Base-by-base conservation (phyloP, 164 flowering plant genomes). In the Aristolochia californica region DNA sequence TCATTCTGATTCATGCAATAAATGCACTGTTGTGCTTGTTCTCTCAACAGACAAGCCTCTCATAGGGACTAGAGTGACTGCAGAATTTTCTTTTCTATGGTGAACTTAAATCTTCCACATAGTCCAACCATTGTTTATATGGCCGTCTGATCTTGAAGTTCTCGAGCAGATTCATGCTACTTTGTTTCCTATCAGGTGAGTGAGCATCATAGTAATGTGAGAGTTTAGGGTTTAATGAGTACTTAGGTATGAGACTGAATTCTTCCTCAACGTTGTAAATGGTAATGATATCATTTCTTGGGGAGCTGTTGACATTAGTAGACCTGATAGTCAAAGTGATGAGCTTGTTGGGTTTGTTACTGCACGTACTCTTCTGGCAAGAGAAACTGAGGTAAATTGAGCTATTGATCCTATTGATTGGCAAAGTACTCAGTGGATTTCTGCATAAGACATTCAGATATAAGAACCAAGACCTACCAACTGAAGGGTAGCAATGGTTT, bases 301-400 rank as follows among this genome's bases (percentile, higher is more conserved):
- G 99, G 97, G 80, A 43, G 99, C 93, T 65, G 93, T 93, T 72
- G 99, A 93, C 69, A 73, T 75, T 34, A 83, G 81, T 64, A 78
- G 84, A 47, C 77, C 87, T n/a, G 68, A 75, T 66, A 77, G 68
- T 50, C 74, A 69, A 61, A 63, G 73, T 72, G 90, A 85, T 58
- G 91, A 93, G 64, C 88, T 90, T 43, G 75, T 93, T 71, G 99
- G 99, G 63, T 93, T 93, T 80, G 86, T 93, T 45, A 90, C 99
- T 26, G 90, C 94, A 38, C 75, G 88, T 23, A 72, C 77, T 69
- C 75, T 89, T 62, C 27, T 72, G 57, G 91, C 97, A 44, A 79
- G 67, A 68, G 97, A 89, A 43, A 89, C 88, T 62, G 99, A 93
- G 86, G 99, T 93, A 67, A 49, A n/a, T n/a, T n/a, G n/a, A 11